Evolutionary conservation across 2,329 filamentous ascomycete genomes (phyloP), one percentile per base, ranked within the genome.

Genomic region (Alternaria angustiovoidea): DNA sequence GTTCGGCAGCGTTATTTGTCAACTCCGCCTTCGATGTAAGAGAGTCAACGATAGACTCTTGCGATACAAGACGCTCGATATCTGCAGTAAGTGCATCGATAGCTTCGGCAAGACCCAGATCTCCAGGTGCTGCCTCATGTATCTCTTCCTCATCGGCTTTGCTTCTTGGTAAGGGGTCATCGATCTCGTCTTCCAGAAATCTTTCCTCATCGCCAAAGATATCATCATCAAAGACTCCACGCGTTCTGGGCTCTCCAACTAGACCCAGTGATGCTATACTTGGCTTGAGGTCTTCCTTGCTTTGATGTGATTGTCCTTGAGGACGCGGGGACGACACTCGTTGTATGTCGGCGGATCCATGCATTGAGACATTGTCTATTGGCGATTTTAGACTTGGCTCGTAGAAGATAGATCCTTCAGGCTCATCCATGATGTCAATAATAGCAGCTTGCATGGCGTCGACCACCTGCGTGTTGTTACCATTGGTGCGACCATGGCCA

Each of bases 1-100:
- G 78, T 77, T 99, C 95, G 2, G 94, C 93, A 14, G 91, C 93
- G 74, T 99, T 99, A 76, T 99, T 99, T 2, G 95, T 99, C 53
- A 99, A 82, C 76, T 99, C 95, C 0, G 96, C 95, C 79, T 99
- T 99, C 58, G 91, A 88, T 3, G 92, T 95, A 59, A 99, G 81
- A 1, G 94, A 96, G 70, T 97, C 92, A 18, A 99, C 88, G 18
- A 99, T 92, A 2, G 91, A 90, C 69, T 97, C 93, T 78, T 99
- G 95, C 3, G 93, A 89, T 9, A 87, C 86, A 18, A 99, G 84
- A 66, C 93, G 92, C 71, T 97, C 93, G 63, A 99, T 97, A 65
- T 98, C 94, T 51, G 90, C 89, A 0, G 91, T 93, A n/a, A 99
- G 84, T 2, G 87, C 89, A 43, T 92, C 89, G 66, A 99, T 97